Base-by-base conservation (phyloP, 192 early-diverging fungal genomes). In the Rhizophagus clarus region DNA sequence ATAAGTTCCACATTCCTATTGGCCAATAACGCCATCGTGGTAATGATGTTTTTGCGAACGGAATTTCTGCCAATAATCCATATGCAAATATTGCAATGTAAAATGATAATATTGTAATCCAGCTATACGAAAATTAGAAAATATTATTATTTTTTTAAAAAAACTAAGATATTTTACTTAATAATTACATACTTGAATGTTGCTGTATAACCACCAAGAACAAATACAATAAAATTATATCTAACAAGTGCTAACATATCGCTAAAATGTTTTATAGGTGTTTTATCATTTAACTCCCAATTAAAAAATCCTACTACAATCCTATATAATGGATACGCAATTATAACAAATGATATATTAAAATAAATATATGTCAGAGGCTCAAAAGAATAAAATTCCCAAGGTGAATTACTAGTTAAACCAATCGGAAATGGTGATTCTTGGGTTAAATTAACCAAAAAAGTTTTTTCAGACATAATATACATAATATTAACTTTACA, bases 191-290 rank as follows among this genome's bases (percentile, higher is more conserved):
- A 91, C 83, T 85, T 84, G 61, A 93, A 87, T 22, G 91, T 91
- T 61, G 87, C 84, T 22, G 92, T 83, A 80, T 94, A 94, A 83
- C 91, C 92, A 61, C 93, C 93, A 86, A 95, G 88, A 42, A 92
- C 90, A 81, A 95, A 95, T 6, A 95, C 81, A 26, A 95, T 83
- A 47, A 88, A 86, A 11, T 88, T 83, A 82, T 93, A 95, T 3
- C 88, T 82, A 14, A 92, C 81, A 0, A 87, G 88, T 22, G 84
- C 79, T 14, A 92, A 83, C 2, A 90, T 26, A 80, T 95, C 92
- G 75, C 90, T 90, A 79, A 88, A 93, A 74, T 93, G 91, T 42
- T 92, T 87, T 28, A 87, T 87, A 4, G 87, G 82, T 47, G 89
- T 88, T 77, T 95, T 93, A 20, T 83, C 82, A 68, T 90, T 88